Evolutionary conservation across 768 basidiomycete genomes (phyloP).

Genomic region (Leucosporidium creatinivorum): DNA sequence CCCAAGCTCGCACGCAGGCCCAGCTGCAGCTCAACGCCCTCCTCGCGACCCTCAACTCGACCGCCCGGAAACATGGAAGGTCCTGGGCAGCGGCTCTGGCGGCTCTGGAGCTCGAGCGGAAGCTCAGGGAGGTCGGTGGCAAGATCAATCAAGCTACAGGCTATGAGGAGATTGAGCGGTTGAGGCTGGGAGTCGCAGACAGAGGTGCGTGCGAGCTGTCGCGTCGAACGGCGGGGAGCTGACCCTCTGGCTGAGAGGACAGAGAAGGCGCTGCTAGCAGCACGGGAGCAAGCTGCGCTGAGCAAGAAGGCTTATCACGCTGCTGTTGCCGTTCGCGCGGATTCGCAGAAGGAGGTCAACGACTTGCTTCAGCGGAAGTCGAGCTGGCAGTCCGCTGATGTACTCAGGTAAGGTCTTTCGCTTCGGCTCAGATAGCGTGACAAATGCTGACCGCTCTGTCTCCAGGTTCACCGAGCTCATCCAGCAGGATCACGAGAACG

Average conservation of each 20-base stretch:
- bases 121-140: constrained; percentile 65
- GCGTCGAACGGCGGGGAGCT: neutral
- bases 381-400: constrained; percentile 82
- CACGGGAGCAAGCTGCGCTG: constrained; percentile 59
- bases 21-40: no score
- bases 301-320: constrained; percentile 70
- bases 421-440: neutral
- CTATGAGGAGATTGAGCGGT: constrained; percentile 76
- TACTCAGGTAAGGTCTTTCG: constrained; percentile 44
- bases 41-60: no score
- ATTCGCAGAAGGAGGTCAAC: constrained; percentile 91
- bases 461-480: constrained; percentile 78
- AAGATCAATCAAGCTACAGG: constrained; percentile 83
- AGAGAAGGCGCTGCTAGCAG: constrained; percentile 67
- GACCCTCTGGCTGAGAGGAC: constrained; percentile 20
- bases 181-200: constrained; percentile 67
- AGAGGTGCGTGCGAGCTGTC: constrained; percentile 56
- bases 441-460: neutral
- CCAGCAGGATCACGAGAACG: constrained; percentile 76
- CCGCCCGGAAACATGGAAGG: no score
- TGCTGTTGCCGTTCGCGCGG: constrained; percentile 70
- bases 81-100: no score
- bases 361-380: constrained; percentile 90
- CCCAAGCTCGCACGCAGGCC: no score
- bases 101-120: constrained; percentile 37